Percentiles rank a stretch among this genome's conserved stretches.
Conservation (phyloP, 768 basidiomycete genomes). For the Naganishia randhawae region DNA sequence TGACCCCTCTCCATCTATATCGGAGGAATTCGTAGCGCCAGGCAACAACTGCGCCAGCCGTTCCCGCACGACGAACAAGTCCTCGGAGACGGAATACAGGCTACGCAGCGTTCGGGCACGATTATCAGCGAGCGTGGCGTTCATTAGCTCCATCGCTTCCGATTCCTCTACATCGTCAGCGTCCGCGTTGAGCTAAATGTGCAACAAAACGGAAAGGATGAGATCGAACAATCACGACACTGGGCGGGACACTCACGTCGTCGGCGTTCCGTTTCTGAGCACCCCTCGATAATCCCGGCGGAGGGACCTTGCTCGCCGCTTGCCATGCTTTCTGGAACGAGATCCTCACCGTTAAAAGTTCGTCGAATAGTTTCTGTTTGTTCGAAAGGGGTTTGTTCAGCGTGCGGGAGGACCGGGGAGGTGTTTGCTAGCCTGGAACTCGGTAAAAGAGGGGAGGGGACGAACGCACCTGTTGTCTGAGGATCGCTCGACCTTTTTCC, state of each 20-base stretch:
- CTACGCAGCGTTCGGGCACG: background rate
- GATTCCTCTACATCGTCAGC: background rate
- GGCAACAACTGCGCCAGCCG: background rate
- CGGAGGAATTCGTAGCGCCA: background rate
- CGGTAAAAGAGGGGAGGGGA: background rate
- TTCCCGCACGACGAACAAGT: constrained; percentile 10
- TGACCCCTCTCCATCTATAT: background rate
- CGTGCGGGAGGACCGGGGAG: background rate
- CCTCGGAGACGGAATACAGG: constrained; percentile 11
- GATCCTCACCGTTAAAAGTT: constrained; percentile 83
- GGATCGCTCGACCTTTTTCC: constrained; percentile 75
- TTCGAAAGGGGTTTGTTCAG: background rate
- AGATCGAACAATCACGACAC: background rate
- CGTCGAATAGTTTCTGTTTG: constrained; percentile 73
- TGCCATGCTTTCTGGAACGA: constrained; percentile 75
- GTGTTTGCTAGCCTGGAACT: background rate
- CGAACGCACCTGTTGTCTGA: constrained; percentile 66
- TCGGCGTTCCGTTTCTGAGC: constrained; percentile 24
- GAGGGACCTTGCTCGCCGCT: constrained; percentile 64
- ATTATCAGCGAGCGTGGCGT: constrained; percentile 1
- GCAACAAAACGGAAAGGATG: background rate
- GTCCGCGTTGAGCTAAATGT: background rate
- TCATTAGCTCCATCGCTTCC: constrained; percentile 6
- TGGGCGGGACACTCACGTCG: background rate
- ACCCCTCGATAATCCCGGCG: background rate